Conservation (phyloP, 768 basidiomycete species). For the Mycena vitilis region DNA sequence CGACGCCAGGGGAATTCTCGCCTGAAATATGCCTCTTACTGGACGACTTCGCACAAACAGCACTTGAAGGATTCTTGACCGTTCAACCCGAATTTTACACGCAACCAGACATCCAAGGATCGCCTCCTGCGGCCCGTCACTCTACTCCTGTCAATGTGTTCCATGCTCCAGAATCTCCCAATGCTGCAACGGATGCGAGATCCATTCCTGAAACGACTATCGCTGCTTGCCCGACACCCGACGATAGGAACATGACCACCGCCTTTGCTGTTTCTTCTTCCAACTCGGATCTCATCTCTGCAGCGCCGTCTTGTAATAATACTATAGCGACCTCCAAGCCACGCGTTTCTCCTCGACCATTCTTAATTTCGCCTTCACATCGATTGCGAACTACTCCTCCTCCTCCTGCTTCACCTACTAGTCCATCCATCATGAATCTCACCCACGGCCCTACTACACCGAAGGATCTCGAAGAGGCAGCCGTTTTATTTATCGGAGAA, state of each 20-base stretch:
- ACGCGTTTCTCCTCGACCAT: background rate
- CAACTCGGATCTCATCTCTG: background rate
- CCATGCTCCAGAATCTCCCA: background rate
- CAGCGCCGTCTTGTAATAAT: background rate
- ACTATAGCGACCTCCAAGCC: too few relatives aligned
- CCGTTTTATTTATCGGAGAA: slow-evolving; percentile 20
- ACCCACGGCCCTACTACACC: background rate
- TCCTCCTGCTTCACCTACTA: background rate
- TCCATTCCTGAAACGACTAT: background rate
- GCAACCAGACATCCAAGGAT: background rate
- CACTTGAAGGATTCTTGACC: background rate
- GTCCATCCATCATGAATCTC: background rate
- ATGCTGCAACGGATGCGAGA: background rate
- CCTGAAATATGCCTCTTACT: background rate
- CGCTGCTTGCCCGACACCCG: too few relatives aligned
- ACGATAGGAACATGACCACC: too few relatives aligned
- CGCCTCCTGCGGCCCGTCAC: background rate
- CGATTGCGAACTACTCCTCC: background rate
- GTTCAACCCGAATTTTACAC: background rate
- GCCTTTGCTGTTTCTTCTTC: background rate
- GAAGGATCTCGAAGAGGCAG: slow-evolving; percentile 8
- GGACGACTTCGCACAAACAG: background rate
- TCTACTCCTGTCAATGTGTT: background rate
- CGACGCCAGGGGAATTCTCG: background rate
- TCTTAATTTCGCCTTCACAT: background rate